Percentiles rank a stretch among this genome's conserved stretches.
phyloP scores from a whole-genome alignment of 148 eudicot species.

The Heliamphora exappendiculata region DNA sequence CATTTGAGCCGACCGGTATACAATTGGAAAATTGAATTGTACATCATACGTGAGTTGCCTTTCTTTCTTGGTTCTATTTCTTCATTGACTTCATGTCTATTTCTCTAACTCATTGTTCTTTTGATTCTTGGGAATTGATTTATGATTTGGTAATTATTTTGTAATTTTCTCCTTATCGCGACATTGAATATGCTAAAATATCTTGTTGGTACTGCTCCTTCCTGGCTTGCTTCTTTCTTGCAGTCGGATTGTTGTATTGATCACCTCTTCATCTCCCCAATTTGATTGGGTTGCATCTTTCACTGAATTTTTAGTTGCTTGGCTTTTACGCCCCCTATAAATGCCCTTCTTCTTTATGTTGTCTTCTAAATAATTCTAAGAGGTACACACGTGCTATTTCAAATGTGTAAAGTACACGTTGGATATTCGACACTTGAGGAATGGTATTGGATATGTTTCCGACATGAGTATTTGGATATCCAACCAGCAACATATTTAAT shows the following conservation, averaged over 20 bases:
- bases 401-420: too few relatives aligned
- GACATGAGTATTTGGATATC: too few relatives aligned
- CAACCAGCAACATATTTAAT: too few relatives aligned
- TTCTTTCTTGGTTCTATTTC: not conserved
- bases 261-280: not conserved
- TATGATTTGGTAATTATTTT: not conserved
- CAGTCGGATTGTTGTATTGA: not conserved
- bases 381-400: too few relatives aligned
- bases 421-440: too few relatives aligned
- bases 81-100: not conserved
- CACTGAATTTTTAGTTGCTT: not conserved
- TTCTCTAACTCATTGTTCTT: not conserved
- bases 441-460: too few relatives aligned
- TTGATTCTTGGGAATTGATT: not conserved
- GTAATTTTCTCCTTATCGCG: not conserved
- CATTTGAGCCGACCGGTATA: conserved; percentile 49
- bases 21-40: conserved; percentile 68
- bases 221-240: too few relatives aligned
- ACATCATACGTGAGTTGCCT: conserved; percentile 62
- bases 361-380: not conserved
- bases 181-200: not conserved
- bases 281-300: not conserved
- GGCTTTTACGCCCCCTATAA: not conserved
- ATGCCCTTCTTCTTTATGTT: not conserved
- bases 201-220: not conserved